These are phyloP conservation scores for Pueraria montana DNA, from an alignment of 306 rosid species.

Conservation along the genomic window DNA sequence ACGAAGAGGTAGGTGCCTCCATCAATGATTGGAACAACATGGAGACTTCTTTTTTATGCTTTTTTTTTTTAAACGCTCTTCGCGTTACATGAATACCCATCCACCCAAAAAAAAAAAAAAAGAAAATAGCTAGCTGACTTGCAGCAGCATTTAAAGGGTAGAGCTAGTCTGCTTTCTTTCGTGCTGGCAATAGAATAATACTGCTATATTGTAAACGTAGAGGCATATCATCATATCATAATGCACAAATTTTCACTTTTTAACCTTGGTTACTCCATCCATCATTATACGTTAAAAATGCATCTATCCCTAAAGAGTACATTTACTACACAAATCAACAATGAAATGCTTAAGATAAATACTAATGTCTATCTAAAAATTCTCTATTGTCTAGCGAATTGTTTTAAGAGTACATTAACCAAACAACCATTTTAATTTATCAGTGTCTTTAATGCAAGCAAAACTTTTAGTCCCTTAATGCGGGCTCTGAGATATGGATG, in stretches of 20 bases:
- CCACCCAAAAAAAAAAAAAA: too few relatives aligned
- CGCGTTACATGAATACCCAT: too few relatives aligned
- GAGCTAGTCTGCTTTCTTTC: too few relatives aligned
- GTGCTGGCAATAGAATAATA: too few relatives aligned
- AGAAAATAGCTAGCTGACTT: too few relatives aligned
- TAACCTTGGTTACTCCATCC: not conserved
- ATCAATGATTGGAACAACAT: conserved; percentile 32
- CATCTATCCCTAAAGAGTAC: not conserved
- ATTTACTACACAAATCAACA: not conserved
- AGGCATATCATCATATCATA: too few relatives aligned
- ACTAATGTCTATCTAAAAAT: not conserved
- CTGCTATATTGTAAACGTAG: too few relatives aligned
- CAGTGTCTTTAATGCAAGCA: not conserved
- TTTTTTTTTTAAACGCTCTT: too few relatives aligned
- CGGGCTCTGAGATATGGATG: not conserved
- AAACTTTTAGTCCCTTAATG: not conserved
- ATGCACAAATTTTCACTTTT: not conserved
- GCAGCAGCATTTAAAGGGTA: too few relatives aligned
- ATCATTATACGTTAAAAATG: not conserved
- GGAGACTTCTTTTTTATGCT: not conserved
- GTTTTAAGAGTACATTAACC: not conserved
- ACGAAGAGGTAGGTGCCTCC: not conserved
- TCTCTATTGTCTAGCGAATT: not conserved
- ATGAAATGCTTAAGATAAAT: not conserved
- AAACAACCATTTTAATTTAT: not conserved